Evolutionary conservation across 345 rosid genomes (phyloP).

Genomic region (Eucalyptus cloeziana): DNA sequence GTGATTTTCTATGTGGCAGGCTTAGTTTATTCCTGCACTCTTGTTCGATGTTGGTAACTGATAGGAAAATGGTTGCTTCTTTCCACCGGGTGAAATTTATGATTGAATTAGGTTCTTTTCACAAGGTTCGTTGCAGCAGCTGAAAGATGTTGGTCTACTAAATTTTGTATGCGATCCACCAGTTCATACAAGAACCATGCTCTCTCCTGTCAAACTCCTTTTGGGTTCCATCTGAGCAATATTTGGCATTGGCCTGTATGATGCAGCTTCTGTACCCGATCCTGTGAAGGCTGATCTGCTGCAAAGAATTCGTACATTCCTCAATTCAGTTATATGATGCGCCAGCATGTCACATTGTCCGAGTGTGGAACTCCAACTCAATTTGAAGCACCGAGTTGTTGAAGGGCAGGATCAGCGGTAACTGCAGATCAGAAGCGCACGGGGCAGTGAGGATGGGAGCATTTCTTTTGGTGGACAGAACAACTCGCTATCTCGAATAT

Average conservation of each 20-base stretch:
- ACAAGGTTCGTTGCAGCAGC: neutral
- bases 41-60: neutral
- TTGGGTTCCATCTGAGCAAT: neutral
- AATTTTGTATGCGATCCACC: neutral
- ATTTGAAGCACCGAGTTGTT: neutral
- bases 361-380: neutral
- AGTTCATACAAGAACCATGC: neutral
- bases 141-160: neutral
- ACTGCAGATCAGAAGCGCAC: neutral
- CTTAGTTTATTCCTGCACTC: neutral
- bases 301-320: constrained; percentile 37
- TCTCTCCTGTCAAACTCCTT: neutral
- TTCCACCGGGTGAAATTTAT: neutral
- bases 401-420: neutral
- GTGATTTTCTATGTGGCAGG: neutral
- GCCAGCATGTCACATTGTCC: neutral
- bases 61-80: neutral
- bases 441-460: neutral
- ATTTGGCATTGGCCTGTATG: neutral
- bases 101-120: neutral
- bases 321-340: constrained; percentile 19
- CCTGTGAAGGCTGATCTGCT: constrained; percentile 40
- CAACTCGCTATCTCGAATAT: neutral
- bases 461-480: neutral
- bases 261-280: constrained; percentile 46